phyloP scores from a whole-genome alignment of 768 basidiomycete species.

The Coprinopsis marcescibilis region DNA sequence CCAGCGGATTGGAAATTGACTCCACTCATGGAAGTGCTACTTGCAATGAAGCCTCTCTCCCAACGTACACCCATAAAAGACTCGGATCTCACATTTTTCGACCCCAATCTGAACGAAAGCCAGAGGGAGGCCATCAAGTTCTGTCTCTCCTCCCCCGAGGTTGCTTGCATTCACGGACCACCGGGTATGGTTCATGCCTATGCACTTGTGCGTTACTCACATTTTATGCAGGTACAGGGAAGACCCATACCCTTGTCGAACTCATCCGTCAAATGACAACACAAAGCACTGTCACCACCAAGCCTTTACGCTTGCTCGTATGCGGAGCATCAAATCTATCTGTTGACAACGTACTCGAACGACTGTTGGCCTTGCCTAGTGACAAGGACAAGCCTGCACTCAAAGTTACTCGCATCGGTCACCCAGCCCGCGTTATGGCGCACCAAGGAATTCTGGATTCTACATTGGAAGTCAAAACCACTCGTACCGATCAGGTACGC shows the following conservation, averaged over 20 bases:
- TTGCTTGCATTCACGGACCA: conserved; percentile 96
- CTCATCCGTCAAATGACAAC: conserved; percentile 79
- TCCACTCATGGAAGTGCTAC: conserved; percentile 59
- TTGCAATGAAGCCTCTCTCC: conserved; percentile 46
- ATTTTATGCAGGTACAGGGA: conserved; percentile 67
- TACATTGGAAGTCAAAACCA: conserved; percentile 70
- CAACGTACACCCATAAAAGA: conserved; percentile 36
- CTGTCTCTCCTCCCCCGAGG: conserved; percentile 71
- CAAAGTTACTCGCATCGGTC: conserved; percentile 84
- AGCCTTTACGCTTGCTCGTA: conserved; percentile 64
- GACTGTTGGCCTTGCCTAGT: conserved; percentile 61
- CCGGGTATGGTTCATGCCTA: conserved; percentile 50
- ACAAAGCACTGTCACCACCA: conserved; percentile 38
- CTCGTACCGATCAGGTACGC: conserved; percentile 56
- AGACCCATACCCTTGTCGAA: conserved; percentile 94
- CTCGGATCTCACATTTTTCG: conserved; percentile 57
- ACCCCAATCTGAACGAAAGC: conserved; percentile 70
- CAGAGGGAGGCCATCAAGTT: conserved; percentile 83
- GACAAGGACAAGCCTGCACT: conserved; percentile 51
- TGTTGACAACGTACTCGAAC: conserved; percentile 91
- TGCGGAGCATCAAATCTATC: conserved; percentile 94
- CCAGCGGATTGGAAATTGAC: conserved; percentile 32
- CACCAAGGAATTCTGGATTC: conserved; percentile 59
- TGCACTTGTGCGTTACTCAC: background rate
- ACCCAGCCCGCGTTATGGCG: conserved; percentile 88